Evolutionary conservation across 805 yeast species (phyloP), one percentile per base, ranked within the genome.

Genomic region (Metschnikowia hibisci): DNA sequence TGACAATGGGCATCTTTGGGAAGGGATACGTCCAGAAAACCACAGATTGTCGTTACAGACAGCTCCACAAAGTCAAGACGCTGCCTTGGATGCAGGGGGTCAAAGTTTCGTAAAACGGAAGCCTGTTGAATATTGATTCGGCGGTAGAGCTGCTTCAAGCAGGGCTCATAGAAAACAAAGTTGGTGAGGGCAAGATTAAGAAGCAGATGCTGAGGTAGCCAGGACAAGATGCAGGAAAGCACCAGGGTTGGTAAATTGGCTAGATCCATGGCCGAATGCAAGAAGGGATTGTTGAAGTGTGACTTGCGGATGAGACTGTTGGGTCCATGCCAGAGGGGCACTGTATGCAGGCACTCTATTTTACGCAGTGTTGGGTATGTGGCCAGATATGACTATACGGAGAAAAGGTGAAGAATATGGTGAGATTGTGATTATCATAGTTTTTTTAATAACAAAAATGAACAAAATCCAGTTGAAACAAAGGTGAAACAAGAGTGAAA

Each of bases 161-260:
- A 63, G 11, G 69, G 69, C 38, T 57, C 50, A 47, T 68, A 68
- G 43, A 65, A 63, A 25, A 51, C 49, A 47, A 46, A 68, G 51
- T 66, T 67, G 22, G 73, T 65, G 18, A 52, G 52, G 1, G 71
- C 60, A 13, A 69, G 56, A 34, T 59, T 63, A 22, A 63, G 22
- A 13, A 66, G 54, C 35, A 56, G 57, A 38, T 62, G 61, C 44
- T 66, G 70, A 6, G 66, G 65, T 12, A 65, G 53, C 35, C 48
- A 60, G 27, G 32, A 45, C 6, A 60, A 41, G 31, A 54, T 36
- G 34, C 42, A 39, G 18, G 41, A 38, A 14, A 53, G 44, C 18
- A 45, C 45, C 13, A 14, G 26, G 4, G 48, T 42, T n/a, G 55
- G 54, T 9, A 53, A 34, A 2, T 43, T 45, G 11, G 28, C 15